Conservation (phyloP, 805 yeast species). For the Yamadazyma sp. region DNA sequence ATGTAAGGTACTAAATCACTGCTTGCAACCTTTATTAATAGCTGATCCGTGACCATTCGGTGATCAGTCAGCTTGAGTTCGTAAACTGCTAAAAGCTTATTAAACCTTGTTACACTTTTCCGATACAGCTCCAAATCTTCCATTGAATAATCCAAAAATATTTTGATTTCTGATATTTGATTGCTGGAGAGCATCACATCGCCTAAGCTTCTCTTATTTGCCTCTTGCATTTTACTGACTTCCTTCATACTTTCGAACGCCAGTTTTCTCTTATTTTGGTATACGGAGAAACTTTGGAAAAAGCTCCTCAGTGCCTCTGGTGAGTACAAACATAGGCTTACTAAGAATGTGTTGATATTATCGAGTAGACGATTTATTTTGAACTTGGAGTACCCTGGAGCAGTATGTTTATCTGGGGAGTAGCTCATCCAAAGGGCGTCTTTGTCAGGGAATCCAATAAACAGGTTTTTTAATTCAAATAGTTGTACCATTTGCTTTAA, state of each 20-base stretch:
- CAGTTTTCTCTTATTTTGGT: conserved; percentile 22
- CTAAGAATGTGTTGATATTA: conserved; percentile 49
- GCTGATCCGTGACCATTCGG: conserved; percentile 19
- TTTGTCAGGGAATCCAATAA: conserved; percentile 21
- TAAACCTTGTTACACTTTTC: conserved; percentile 30
- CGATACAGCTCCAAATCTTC: conserved; percentile 40
- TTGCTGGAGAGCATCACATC: conserved; percentile 23
- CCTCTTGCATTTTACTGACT: conserved; percentile 18
- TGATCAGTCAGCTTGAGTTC: conserved; percentile 37
- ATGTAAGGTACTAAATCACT: conserved; percentile 7
- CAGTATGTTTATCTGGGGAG: conserved; percentile 25
- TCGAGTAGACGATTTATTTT: conserved; percentile 49
- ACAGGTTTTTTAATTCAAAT: conserved; percentile 22
- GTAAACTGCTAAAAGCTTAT: conserved; percentile 34
- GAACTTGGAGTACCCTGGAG: conserved; percentile 42
- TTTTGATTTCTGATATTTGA: conserved; percentile 42
- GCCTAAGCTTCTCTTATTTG: conserved; percentile 21
- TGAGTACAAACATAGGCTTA: conserved; percentile 33
- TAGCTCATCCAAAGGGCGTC: conserved; percentile 25
- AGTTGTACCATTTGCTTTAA: conserved; percentile 25
- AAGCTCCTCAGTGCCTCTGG: conserved; percentile 4
- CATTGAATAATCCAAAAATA: conserved; percentile 47
- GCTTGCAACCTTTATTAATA: conserved; percentile 9
- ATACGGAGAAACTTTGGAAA: background rate
- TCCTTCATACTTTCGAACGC: conserved; percentile 29